Evolutionary conservation across 2,329 filamentous ascomycete genomes (phyloP), one percentile per base, ranked within the genome.

Genomic region (Penicillium sp.): DNA sequence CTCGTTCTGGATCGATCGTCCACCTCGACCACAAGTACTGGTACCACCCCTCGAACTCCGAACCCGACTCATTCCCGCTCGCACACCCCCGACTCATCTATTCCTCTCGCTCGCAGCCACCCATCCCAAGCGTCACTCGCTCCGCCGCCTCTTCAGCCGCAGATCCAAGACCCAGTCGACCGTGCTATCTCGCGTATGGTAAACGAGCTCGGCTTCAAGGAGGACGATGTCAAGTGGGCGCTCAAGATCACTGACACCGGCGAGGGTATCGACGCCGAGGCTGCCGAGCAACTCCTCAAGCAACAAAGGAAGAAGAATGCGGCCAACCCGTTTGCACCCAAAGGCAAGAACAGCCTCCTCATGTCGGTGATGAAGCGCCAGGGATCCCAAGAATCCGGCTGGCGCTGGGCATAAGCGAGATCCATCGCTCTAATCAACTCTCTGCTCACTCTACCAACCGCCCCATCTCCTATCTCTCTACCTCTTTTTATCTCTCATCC

Each of bases 201-300:
- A 8, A 50, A 62, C 4, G 74, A 79, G 23, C 77, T 83, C 58
- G 80, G 80, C 0, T 83, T 83, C 48, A 69, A 69, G 6, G 64
- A 72, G 11, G 69, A 71, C 13, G 70, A 79, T 47, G 79, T 78
- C 6, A 73, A 74, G 42, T 72, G 74, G 52, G 80, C 80, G 13
- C 62, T 83, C 13, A 71, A 73, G 27, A 71, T 75, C 50, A 83
- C 79, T 4, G 80, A 83, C 56, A 72, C 71, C 10, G 80, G 79
- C 0, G 76, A 80, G 47, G 77, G 77, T 1, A 63, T 83, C 47
- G 67, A 80, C 41, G 68, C 78, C 7, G 72, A 80, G 50, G 70
- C 73, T 4, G 80, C 80, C 0, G 72, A 82, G 15, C 73, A 78
- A 42, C 54, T 80, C 41, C 61, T 83, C 46, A 54, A 78, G 13